Conservation (phyloP, 371 early-diverging fungal species). For the Syncephalastrum sp. region DNA sequence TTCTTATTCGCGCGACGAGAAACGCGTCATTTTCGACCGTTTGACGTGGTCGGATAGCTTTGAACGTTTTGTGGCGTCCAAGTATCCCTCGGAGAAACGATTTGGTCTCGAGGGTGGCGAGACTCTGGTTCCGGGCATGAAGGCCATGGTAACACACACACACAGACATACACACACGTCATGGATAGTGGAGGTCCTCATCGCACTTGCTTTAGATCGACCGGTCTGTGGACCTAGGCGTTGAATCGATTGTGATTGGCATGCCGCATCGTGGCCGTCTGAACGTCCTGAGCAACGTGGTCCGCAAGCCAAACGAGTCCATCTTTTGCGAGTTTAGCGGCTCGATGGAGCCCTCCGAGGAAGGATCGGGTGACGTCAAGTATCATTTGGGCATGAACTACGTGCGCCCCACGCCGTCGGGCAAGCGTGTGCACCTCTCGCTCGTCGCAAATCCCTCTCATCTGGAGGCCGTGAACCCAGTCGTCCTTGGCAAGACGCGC, state of each 20-base stretch:
- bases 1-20: constrained; percentile 83
- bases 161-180: neutral
- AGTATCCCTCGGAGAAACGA: constrained; percentile 96
- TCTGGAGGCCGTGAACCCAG: constrained; percentile 97
- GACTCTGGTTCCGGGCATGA: constrained; percentile 96
- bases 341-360: constrained; percentile 69
- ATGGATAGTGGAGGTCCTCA: neutral
- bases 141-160: constrained; percentile 74
- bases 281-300: constrained; percentile 96
- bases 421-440: constrained; percentile 93
- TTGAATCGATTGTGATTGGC: constrained; percentile 93
- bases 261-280: constrained; percentile 99
- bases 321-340: constrained; percentile 97
- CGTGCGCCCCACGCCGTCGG: constrained; percentile 92
- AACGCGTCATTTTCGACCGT: constrained; percentile 90
- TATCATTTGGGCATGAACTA: constrained; percentile 98
- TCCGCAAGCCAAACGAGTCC: constrained; percentile 96
- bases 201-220: constrained; percentile 65
- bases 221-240: constrained; percentile 90
- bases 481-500: constrained; percentile 95
- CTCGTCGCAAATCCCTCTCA: constrained; percentile 98
- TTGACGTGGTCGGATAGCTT: constrained; percentile 96
- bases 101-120: constrained; percentile 98
- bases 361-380: constrained; percentile 98
- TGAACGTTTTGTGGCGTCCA: constrained; percentile 91